phyloP scores from a whole-genome alignment of 2,329 filamentous ascomycete species.

The Didymella segeticola region DNA sequence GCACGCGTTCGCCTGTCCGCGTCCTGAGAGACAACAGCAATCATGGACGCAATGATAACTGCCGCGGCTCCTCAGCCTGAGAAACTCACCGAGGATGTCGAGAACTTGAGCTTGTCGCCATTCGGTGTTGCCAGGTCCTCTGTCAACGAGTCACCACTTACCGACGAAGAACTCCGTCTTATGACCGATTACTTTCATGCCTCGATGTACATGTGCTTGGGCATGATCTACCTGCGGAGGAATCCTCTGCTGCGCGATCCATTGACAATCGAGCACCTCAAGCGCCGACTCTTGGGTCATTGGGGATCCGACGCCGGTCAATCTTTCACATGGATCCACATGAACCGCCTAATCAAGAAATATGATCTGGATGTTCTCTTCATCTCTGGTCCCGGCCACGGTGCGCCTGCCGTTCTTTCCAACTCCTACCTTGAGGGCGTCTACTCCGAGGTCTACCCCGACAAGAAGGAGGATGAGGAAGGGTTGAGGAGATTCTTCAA shows the following conservation, averaged over 20 bases:
- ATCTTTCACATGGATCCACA: conserved; percentile 81
- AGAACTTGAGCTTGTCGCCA: conserved; percentile 57
- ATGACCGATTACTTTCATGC: conserved; percentile 77
- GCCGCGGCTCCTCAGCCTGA: conserved; percentile 31
- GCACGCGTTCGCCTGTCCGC: conserved; percentile 6
- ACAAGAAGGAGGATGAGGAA: conserved; percentile 71
- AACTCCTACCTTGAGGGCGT: conserved; percentile 80
- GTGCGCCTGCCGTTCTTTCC: conserved; percentile 76
- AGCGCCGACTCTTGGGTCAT: conserved; percentile 75
- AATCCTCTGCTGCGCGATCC: conserved; percentile 76
- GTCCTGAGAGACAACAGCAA: conserved; percentile 7
- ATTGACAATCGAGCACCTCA: conserved; percentile 73
- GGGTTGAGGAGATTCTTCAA: conserved; percentile 81
- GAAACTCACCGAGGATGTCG: conserved; percentile 37
- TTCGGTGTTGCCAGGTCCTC: conserved; percentile 72
- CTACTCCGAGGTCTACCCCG: conserved; percentile 78
- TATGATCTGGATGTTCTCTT: conserved; percentile 76
- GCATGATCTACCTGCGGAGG: conserved; percentile 79
- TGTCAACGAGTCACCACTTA: conserved; percentile 65
- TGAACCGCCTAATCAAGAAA: conserved; percentile 83
- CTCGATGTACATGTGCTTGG: conserved; percentile 75
- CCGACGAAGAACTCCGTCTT: conserved; percentile 69
- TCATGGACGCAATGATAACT: conserved; percentile 35
- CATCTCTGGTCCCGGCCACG: conserved; percentile 78
- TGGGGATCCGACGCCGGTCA: conserved; percentile 84